Base-by-base conservation (phyloP, 805 yeast genomes). In the Metschnikowia anglica region DNA sequence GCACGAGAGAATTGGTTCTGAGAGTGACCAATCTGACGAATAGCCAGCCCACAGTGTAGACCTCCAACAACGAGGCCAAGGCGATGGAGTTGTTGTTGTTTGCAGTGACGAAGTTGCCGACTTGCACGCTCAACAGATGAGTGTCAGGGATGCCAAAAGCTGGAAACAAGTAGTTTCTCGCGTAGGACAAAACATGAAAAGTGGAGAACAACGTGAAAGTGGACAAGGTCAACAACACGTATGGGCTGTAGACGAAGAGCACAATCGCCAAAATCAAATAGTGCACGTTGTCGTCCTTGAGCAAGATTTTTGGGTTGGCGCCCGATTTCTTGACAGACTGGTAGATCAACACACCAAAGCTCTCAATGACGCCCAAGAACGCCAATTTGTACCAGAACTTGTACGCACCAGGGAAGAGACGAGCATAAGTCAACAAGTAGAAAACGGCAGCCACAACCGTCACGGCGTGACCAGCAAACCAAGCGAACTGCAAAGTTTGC, bases 131-230 rank as follows among this genome's bases (percentile, higher is more conserved):
- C 54, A 47, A 56, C 31, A 51, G 59, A 43, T 52, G 55, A 44
- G 59, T 50, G 42, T 54, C 60, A 34, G 49, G 48, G 42, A 76
- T 74, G 18, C 80, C 64, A 31, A 63, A 57, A 5, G 78, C 69
- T 29, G 97, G 96, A 39, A 90, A 69, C 43, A 91, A 51, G 50
- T 73, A 76, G 31, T 80, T 73, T 53, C 84, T 79, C 41, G 76
- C 51, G 68, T 87, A 91, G 15, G 84, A 81, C 56, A 89, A 69
- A 9, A 80, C 81, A 61, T 90, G 97, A 79, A 91, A 89, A 15
- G 81, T 59, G 6, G 97, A 83, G 63, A 85, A 90, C 43, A 86
- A 68, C 34, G 79, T 70, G 59, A 85, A 88, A 42, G 97, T 95
- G 18, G 82, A 61, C 49, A 84, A 66, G 2, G 95, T 76, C 42